phyloP scores from a whole-genome alignment of 305 asterid species.

The Fraxinus platypoda region DNA sequence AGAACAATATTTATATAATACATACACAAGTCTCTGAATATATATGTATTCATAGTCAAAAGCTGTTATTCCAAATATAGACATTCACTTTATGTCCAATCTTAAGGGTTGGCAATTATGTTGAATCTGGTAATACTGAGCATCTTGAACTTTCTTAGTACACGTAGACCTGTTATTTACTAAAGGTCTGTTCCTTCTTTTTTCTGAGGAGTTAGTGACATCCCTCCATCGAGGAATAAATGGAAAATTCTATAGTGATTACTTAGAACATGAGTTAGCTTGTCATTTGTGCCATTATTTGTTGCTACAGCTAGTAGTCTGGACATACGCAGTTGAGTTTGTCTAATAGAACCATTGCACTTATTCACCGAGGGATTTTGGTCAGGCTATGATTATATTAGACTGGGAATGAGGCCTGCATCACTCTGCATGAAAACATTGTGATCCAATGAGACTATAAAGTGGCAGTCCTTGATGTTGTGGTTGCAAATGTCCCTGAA shows the following conservation, averaged over 20 bases:
- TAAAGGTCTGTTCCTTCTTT: not conserved
- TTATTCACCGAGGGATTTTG: not conserved
- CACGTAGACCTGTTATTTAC: not conserved
- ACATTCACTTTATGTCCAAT: not conserved
- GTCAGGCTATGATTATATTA: not conserved
- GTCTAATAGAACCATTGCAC: not conserved
- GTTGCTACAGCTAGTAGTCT: not conserved
- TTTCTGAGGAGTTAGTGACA: not conserved
- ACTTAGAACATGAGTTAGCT: not conserved
- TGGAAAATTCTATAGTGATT: not conserved
- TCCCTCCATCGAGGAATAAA: not conserved
- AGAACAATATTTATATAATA: not conserved
- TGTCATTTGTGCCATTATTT: not conserved
- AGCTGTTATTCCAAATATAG: not conserved
- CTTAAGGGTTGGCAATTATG: not conserved
- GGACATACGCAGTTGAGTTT: not conserved
- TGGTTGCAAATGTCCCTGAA: not conserved
- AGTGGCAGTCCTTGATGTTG: not conserved
- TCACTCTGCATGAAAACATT: not conserved
- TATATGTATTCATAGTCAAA: not conserved
- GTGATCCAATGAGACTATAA: not conserved
- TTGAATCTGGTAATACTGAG: not conserved
- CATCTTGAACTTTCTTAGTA: not conserved
- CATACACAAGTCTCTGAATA: not conserved
- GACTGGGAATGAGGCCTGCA: not conserved